Base-by-base conservation (phyloP, 495 filamentous ascomycete genomes). In the Penicillium longicatenatum region DNA sequence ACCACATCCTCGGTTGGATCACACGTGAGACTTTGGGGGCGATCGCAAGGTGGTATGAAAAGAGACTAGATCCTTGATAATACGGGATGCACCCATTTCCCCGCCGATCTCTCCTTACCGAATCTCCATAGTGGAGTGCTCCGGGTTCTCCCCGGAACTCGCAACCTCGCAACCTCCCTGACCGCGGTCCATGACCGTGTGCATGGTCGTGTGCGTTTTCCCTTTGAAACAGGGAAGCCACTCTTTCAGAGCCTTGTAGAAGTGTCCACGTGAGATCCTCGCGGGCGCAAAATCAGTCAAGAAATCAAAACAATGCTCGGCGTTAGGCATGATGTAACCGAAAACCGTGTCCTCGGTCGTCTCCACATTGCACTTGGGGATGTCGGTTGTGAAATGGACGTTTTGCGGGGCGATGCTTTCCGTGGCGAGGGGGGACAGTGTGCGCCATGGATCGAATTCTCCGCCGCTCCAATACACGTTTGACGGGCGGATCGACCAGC, bases 361-460 rank as follows among this genome's bases (percentile, higher is more conserved):
- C 50, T 71, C 45, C 33, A 72, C 70, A n/a, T 74, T 75, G 53
- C 83, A 85, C 35, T 64, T 54, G 0, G 83, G 83, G 17, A 81
- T 73, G 8, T 76, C 63, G 6, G 69, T 70, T 0, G 75, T 75
- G 37, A 72, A 66, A 1, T 43, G 55, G 8, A 75, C 61, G 1
- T 70, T 66, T 8, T 72, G 59, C 4, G 79, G 80, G 22, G 77
- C 76, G 42, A 69, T 75, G 24, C 54, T 29, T 55, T 84, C 79
- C 0, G 57, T 69, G 5, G 76, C 78, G 6, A 85, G 68, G 1
- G 77, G 69, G 1, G 78, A 80, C 16, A 85, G 64, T 0, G 82
- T 78, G 12, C 78, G 71, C 84, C 83, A 87, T 7, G 84, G 84
- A 61, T 86, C 84, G 57, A 78, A 86, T 52, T 84, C 74, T 1